A percentile compares a stretch with the other conserved stretches of the same genome.
phyloP scores from a whole-genome alignment of 2,329 filamentous ascomycete species.

The Ceratocystis variospora region DNA sequence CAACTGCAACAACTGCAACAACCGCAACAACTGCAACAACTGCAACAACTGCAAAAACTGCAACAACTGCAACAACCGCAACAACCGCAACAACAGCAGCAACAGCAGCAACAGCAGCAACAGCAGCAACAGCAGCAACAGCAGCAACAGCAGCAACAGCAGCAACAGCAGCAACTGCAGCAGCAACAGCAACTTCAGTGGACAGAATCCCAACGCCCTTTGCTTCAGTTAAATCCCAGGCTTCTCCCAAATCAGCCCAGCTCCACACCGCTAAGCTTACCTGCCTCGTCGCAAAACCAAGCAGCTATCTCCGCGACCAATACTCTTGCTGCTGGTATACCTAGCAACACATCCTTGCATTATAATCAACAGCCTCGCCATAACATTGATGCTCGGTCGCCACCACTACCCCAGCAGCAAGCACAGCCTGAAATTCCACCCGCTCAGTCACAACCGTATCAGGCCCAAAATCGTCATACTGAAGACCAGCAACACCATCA shows the following conservation, averaged over 20 bases:
- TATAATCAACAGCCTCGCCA: too few relatives aligned
- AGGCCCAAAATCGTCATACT: background rate
- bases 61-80: background rate
- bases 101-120: background rate
- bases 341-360: too few relatives aligned
- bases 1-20: background rate
- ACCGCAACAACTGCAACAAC: background rate
- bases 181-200: background rate
- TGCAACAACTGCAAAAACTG: background rate
- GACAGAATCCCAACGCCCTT: too few relatives aligned
- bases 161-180: background rate
- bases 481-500: background rate
- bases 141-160: background rate
- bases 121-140: constrained; percentile 1
- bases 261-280: too few relatives aligned
- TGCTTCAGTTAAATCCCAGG: too few relatives aligned
- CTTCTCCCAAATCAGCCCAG: too few relatives aligned
- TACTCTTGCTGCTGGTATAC: too few relatives aligned
- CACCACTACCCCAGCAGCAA: too few relatives aligned
- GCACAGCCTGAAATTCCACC: too few relatives aligned
- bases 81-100: background rate
- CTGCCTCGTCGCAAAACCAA: too few relatives aligned
- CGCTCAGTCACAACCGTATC: background rate
- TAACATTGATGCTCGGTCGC: too few relatives aligned
- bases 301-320: too few relatives aligned